phyloP scores from a whole-genome alignment of 192 early-diverging fungal species.

The Phlyctochytrium arcticum region DNA sequence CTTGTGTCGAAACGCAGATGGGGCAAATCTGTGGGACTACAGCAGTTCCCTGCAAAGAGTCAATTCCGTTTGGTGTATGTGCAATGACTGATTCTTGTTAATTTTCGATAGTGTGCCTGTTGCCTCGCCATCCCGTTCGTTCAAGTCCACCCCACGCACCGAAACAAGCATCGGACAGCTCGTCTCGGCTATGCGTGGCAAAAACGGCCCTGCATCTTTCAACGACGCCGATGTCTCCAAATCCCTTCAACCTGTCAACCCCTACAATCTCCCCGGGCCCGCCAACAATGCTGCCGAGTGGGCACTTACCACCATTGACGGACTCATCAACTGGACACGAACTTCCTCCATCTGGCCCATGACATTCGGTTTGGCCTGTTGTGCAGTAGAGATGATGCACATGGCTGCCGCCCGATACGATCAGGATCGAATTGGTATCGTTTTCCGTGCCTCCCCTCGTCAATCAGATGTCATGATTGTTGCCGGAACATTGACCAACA shows the following conservation, averaged over 20 bases:
- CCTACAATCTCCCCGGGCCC: slow-evolving; percentile 43
- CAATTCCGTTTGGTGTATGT: too few relatives aligned
- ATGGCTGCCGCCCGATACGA: slow-evolving; percentile 95
- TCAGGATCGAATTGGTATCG: slow-evolving; percentile 96
- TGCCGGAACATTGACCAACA: slow-evolving; percentile 97
- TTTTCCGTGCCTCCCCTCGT: slow-evolving; percentile 94
- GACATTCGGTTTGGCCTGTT: slow-evolving; percentile 91
- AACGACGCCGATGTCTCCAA: slow-evolving; percentile 22
- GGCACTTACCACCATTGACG: slow-evolving; percentile 86
- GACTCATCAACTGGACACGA: slow-evolving; percentile 89
- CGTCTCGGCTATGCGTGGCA: slow-evolving; percentile 14
- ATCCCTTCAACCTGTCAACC: slow-evolving; percentile 38
- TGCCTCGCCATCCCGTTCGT: slow-evolving; percentile 3
- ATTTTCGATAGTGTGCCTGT: too few relatives aligned
- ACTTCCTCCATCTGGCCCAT: slow-evolving; percentile 78
- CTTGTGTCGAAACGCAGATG: too few relatives aligned
- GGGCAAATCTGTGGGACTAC: too few relatives aligned
- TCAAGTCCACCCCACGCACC: slow-evolving; percentile 1
- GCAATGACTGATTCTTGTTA: too few relatives aligned
- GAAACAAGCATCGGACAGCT: slow-evolving; percentile 6
- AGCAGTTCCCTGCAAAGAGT: too few relatives aligned
- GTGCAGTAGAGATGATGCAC: slow-evolving; percentile 98
- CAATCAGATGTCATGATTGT: slow-evolving; percentile 99
- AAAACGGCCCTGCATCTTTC: background rate
- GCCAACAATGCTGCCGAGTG: slow-evolving; percentile 49